Conservation (phyloP, 306 rosid genomes). For the Gynostemma pentaphyllum region DNA sequence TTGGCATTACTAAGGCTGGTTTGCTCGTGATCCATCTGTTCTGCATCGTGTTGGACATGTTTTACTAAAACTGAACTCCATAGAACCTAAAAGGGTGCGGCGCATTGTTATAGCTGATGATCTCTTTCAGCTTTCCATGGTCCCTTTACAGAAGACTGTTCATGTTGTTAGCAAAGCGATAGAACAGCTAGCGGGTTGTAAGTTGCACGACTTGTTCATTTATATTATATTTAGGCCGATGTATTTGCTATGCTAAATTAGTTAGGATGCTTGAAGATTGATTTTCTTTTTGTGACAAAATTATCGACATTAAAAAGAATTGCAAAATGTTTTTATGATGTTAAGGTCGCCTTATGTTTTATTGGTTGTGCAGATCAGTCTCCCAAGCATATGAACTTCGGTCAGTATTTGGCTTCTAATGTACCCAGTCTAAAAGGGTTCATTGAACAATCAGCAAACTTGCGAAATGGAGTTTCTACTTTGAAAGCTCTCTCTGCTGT, state of each 20-base stretch:
- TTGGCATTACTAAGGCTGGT: slow-evolving; percentile 44
- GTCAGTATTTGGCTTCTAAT: slow-evolving; percentile 55
- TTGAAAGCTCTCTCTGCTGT: slow-evolving; percentile 58
- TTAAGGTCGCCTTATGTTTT: slow-evolving; percentile 18
- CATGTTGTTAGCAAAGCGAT: slow-evolving; percentile 38
- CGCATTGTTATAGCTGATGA: slow-evolving; percentile 69
- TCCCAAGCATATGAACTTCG: slow-evolving; percentile 49
- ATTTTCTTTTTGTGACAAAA: not conserved
- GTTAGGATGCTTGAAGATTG: not conserved
- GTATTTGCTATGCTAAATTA: not conserved
- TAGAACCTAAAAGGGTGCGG: slow-evolving; percentile 48
- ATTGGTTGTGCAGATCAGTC: slow-evolving; percentile 51
- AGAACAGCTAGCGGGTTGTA: slow-evolving; percentile 68
- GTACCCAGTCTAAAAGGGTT: slow-evolving; percentile 57
- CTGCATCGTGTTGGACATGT: slow-evolving; percentile 62
- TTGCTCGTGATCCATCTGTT: slow-evolving; percentile 62
- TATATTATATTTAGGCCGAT: not conserved
- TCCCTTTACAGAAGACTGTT: slow-evolving; percentile 48
- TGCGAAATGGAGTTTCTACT: slow-evolving; percentile 43
- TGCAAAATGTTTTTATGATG: not conserved
- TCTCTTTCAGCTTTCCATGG: slow-evolving; percentile 60
- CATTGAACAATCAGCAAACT: slow-evolving; percentile 24
- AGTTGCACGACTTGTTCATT: slow-evolving; percentile 23
- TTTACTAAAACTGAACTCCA: slow-evolving; percentile 43
- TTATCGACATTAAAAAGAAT: not conserved